Conservation (phyloP, 1,139 yeast species). For the Hyphopichia wangnamkhiaoensis region DNA sequence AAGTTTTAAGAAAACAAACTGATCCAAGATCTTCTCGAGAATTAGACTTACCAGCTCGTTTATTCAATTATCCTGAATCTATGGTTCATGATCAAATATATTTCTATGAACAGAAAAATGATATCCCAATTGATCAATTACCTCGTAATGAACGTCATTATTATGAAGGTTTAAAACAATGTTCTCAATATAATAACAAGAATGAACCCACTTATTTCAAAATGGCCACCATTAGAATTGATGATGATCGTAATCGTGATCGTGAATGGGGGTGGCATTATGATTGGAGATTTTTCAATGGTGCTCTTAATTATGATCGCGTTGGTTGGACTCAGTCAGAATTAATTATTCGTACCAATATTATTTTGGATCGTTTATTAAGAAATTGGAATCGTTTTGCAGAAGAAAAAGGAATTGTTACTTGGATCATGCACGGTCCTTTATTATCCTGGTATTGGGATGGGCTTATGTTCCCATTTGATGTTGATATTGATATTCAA, state of each 20-base stretch:
- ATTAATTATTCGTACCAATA: constrained; percentile 22
- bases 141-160: constrained; percentile 23
- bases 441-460: constrained; percentile 43
- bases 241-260: constrained; percentile 24
- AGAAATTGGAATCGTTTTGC: constrained; percentile 26
- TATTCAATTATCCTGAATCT: constrained; percentile 24
- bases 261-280: constrained; percentile 41
- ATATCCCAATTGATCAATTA: constrained; percentile 9
- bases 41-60: constrained; percentile 17
- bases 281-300: constrained; percentile 43
- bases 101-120: constrained; percentile 14
- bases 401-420: constrained; percentile 29
- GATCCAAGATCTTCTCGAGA: constrained; percentile 18
- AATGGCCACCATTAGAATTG: constrained; percentile 29
- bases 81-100: constrained; percentile 19
- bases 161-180: constrained; percentile 24
- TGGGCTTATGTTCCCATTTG: constrained; percentile 57
- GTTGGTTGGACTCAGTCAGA: constrained; percentile 29
- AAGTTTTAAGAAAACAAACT: constrained; percentile 14
- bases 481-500: constrained; percentile 53
- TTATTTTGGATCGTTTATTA: constrained; percentile 26
- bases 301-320: constrained; percentile 30
- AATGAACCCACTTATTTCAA: constrained; percentile 35
- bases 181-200: constrained; percentile 16
- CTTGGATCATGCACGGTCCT: constrained; percentile 33